Evolutionary conservation across 1,139 yeast genomes (phyloP).

Genomic region (Lodderomyces orthopsilosis): DNA sequence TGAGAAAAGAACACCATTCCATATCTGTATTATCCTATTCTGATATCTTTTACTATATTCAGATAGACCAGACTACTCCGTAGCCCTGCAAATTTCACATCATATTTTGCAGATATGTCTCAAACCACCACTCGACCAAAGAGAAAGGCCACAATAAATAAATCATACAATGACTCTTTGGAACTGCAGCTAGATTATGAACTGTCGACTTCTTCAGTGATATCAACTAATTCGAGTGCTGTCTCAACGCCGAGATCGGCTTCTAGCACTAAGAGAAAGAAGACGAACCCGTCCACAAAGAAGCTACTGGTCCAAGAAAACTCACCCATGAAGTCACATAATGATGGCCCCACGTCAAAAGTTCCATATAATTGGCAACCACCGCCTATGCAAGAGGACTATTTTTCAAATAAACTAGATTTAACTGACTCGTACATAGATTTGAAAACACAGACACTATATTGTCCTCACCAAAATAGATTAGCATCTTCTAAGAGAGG

Average conservation of each 20-base stretch:
- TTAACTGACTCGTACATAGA: slow-evolving; percentile 37
- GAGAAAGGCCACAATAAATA: slow-evolving; percentile 45
- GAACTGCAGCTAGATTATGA: slow-evolving; percentile 19
- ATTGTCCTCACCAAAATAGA: slow-evolving; percentile 33
- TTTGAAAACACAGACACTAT: slow-evolving; percentile 26
- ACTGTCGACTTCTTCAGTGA: slow-evolving; percentile 7
- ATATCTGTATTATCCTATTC: background rate
- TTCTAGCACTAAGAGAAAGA: background rate
- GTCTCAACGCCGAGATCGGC: slow-evolving; percentile 3
- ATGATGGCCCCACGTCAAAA: slow-evolving; percentile 5
- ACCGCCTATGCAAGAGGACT: slow-evolving; percentile 26
- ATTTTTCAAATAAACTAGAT: slow-evolving; percentile 37
- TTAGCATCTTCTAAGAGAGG: slow-evolving; percentile 9
- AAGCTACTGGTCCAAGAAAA: slow-evolving; percentile 2
- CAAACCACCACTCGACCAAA: slow-evolving; percentile 32
- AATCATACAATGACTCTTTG: slow-evolving; percentile 38
- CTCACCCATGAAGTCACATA: background rate
- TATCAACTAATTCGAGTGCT: slow-evolving; percentile 5
- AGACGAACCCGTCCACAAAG: slow-evolving; percentile 1
- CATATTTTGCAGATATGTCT: slow-evolving; percentile 24
- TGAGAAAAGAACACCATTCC: background rate
- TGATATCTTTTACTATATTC: background rate
- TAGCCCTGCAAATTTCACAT: no score
- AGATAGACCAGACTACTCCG: background rate
- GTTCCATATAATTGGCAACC: slow-evolving; percentile 46